These are phyloP conservation scores for Yamadazyma kanchanaburiensis DNA, from an alignment of 1,139 yeast species.

Conservation along the genomic window DNA sequence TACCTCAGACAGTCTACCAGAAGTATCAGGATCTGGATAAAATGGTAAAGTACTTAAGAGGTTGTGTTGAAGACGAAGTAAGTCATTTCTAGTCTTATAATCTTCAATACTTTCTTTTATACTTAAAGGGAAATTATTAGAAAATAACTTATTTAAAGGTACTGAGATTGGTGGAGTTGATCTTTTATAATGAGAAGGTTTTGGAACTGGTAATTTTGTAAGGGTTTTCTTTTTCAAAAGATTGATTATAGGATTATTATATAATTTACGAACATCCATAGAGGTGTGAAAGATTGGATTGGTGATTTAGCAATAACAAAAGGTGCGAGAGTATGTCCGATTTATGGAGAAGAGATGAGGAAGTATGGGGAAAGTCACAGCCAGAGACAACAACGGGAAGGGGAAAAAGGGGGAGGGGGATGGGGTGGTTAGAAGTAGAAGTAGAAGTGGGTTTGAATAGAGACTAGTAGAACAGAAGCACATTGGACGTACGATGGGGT, in stretches of 20 bases:
- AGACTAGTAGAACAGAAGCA: no score
- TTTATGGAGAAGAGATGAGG: no score
- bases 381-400: no score
- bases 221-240: no score
- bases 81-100: slow-evolving; percentile 37
- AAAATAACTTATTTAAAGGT: slow-evolving; percentile 49
- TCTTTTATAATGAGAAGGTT: slow-evolving; percentile 26
- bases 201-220: neutral
- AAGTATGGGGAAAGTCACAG: no score
- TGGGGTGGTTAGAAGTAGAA: no score
- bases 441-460: no score
- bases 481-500: no score
- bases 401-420: no score
- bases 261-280: slow-evolving; percentile 9
- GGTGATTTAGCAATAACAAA: no score
- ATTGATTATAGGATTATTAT: slow-evolving; percentile 4
- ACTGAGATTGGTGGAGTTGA: slow-evolving; percentile 65
- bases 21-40: slow-evolving; percentile 28
- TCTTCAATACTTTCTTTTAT: slow-evolving; percentile 50
- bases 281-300: no score
- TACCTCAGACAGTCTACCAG: slow-evolving; percentile 31
- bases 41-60: slow-evolving; percentile 42
- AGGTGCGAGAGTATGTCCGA: no score
- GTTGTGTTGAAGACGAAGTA: slow-evolving; percentile 51
- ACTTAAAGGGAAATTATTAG: slow-evolving; percentile 57